A percentile compares a stretch with the other conserved stretches of the same genome.
These are phyloP conservation scores for Nasturtium officinale DNA, from an alignment of 345 rosid species.

Conservation along the genomic window DNA sequence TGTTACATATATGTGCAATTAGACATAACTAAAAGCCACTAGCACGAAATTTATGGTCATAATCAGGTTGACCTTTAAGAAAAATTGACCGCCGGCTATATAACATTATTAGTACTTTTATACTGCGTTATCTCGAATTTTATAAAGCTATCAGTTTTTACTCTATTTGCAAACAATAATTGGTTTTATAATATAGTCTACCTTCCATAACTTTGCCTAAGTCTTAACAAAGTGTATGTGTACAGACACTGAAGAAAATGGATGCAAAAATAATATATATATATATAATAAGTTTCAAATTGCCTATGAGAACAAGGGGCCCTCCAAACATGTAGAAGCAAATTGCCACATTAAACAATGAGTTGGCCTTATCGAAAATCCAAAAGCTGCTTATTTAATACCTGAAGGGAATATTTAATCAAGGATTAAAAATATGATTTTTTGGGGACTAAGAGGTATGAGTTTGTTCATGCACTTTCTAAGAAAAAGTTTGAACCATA, in stretches of 20 bases:
- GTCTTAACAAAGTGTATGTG: not conserved
- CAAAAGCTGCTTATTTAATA: constrained; percentile 31
- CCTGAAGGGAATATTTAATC: not conserved
- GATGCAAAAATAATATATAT: not conserved
- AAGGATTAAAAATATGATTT: constrained; percentile 19
- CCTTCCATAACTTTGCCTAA: constrained; percentile 29
- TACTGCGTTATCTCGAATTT: not conserved
- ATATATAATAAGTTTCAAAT: constrained; percentile 23
- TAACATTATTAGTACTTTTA: not conserved
- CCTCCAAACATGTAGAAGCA: constrained; percentile 37
- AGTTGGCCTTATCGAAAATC: constrained; percentile 37
- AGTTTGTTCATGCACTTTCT: constrained; percentile 31
- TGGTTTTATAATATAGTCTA: constrained; percentile 23
- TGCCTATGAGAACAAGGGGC: constrained; percentile 30
- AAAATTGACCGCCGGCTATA: constrained; percentile 20
- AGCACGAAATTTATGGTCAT: constrained; percentile 16
- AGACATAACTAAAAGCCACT: not conserved
- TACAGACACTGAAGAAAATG: constrained; percentile 4
- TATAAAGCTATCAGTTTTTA: not conserved
- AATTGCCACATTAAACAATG: constrained; percentile 36
- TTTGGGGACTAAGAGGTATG: constrained; percentile 29
- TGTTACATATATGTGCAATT: not conserved
- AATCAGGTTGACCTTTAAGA: constrained; percentile 24
- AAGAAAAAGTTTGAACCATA: constrained; percentile 22
- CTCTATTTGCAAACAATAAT: constrained; percentile 29